Base-by-base conservation (phyloP, 108 stramenopile species). In the Fistulifera solaris region DNA sequence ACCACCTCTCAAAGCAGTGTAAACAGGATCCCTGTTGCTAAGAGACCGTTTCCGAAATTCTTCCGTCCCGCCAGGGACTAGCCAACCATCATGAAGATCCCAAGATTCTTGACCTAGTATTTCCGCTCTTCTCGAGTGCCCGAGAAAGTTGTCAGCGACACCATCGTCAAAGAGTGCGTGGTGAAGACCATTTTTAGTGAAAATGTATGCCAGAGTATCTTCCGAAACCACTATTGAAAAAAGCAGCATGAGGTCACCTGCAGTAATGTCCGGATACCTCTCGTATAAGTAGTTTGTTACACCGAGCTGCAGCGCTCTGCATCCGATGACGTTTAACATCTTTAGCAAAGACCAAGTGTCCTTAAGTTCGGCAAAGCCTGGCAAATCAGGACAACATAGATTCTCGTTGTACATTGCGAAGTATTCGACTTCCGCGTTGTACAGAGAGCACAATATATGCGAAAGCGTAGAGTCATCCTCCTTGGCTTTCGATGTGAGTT, bases 201-300 rank as follows among this genome's bases (percentile, higher is more conserved):
- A 22, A 8, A 79, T 69, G 47, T 84, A 84, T 0, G 54, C 70
- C 8, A 80, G 21, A 31, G 66, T 60, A 54, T 84, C 82, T 44
- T 80, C 61, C 0, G 67, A 35, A 35, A 35, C 31, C 3, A 35
- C 31, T 6, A 45, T n/a, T 63, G 40, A 7, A 56, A 48, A 25
- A 10, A 67, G 38, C 25, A 78, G 51, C 38, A 68, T 67, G 18
- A 78, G 26, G 60, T 78, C 77, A 10, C 71, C 67, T 14, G 68
- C 56, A 0, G 72, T 68, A 17, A 56, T 59, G 12, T 27, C 23
- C 27, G 69, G 70, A 28, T 65, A 65, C 35, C 58, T 56, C 41
- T 42, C 40, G 46, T 67, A 78, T 11, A 73, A 49, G 44, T 74
- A 73, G 1, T 57, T 23, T 8, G 62, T 49, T n/a, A 78, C 41